Conservation (phyloP, 2,329 filamentous ascomycete genomes). For the Neonectria coccinea region DNA sequence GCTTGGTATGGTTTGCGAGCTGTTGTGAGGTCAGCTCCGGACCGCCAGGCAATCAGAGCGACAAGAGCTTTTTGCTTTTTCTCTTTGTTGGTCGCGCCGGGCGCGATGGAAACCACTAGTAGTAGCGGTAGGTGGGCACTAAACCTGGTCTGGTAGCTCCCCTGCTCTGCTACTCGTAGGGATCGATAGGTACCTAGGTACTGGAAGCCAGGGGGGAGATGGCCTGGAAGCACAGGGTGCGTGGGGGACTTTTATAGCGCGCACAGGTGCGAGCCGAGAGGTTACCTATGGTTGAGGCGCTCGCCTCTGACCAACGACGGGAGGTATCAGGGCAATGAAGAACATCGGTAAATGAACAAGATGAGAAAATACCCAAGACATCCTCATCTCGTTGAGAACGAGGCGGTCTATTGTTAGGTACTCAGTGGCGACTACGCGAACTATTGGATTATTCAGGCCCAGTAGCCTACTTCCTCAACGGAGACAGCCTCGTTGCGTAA, state of each 20-base stretch:
- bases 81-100: slow-evolving; percentile 10
- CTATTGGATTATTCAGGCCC: background rate
- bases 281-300: background rate
- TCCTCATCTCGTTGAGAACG: background rate
- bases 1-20: slow-evolving; percentile 28
- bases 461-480: background rate
- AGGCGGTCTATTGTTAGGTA: background rate
- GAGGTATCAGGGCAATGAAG: background rate
- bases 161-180: background rate
- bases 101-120: slow-evolving; percentile 11
- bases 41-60: slow-evolving; percentile 9
- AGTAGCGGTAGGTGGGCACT: slow-evolving; percentile 13
- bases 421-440: background rate
- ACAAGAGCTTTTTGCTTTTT: slow-evolving; percentile 7
- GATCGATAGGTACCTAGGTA: background rate
- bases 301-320: no score
- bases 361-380: background rate
- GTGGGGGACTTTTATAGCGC: slow-evolving; percentile 4
- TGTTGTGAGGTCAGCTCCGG: slow-evolving; percentile 33
- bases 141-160: slow-evolving; percentile 20
- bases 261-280: background rate
- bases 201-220: background rate
- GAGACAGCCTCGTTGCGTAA: background rate
- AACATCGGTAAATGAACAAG: background rate
- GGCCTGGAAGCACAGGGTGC: slow-evolving; percentile 15